Evolutionary conservation across 129 eudicot genomes (phyloP).

Genomic region (Glebionis coronaria): DNA sequence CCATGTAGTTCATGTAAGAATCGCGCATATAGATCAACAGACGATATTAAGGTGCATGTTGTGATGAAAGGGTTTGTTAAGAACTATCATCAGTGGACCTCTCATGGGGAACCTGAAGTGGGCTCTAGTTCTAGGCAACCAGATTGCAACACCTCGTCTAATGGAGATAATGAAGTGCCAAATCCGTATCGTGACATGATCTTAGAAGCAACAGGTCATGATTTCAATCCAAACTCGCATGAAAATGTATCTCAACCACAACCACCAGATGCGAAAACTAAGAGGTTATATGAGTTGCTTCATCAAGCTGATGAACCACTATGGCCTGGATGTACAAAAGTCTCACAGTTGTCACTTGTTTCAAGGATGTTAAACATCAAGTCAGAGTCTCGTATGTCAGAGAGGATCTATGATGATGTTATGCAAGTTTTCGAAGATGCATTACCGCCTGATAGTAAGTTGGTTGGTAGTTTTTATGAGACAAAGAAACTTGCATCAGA

Average conservation of each 20-base stretch:
- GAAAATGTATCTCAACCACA: neutral
- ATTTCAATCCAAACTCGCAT: neutral
- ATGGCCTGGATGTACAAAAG: no score
- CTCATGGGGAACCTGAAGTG: neutral
- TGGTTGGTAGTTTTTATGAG: conserved; percentile 2
- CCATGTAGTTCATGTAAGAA: no score
- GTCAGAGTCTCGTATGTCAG: neutral
- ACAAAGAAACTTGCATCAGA: neutral
- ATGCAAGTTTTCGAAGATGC: neutral
- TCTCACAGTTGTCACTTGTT: neutral
- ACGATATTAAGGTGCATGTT: no score
- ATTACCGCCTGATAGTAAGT: neutral
- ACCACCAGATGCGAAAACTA: neutral
- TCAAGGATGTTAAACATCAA: neutral
- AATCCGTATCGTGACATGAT: conserved; percentile 4
- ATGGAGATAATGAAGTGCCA: neutral
- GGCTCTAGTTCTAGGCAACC: neutral
- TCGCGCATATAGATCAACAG: no score
- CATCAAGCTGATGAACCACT: neutral
- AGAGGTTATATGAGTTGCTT: neutral
- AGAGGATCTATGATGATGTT: neutral
- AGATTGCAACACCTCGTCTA: neutral
- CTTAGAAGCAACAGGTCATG: neutral
- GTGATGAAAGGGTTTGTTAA: no score
- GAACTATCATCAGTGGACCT: neutral